phyloP scores from a whole-genome alignment of 2,329 filamentous ascomycete genomes.

The Epichloe elymi region DNA sequence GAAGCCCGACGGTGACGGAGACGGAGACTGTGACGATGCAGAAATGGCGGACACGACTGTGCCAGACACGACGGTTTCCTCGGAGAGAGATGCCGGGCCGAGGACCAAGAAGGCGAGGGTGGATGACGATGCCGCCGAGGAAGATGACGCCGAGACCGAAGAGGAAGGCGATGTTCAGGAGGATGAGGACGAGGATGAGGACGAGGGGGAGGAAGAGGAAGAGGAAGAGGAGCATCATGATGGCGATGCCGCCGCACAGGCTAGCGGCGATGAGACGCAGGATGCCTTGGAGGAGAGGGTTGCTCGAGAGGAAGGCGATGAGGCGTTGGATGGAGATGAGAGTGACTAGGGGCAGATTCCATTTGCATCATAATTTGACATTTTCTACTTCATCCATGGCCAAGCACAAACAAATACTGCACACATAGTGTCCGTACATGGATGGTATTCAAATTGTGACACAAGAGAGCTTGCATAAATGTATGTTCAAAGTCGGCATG shows the following conservation, averaged over 20 bases:
- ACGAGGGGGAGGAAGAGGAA: slow-evolving; percentile 26
- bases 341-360: slow-evolving; percentile 30
- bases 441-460: too few species aligned
- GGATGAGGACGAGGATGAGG: slow-evolving; percentile 26
- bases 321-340: slow-evolving; percentile 49
- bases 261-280: slow-evolving; percentile 33
- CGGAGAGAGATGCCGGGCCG: slow-evolving; percentile 19
- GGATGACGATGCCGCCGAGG: not conserved
- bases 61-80: slow-evolving; percentile 20
- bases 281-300: slow-evolving; percentile 38
- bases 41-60: slow-evolving; percentile 26
- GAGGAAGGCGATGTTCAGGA: slow-evolving; percentile 30
- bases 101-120: slow-evolving; percentile 33
- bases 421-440: too few species aligned
- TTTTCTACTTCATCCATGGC: too few species aligned
- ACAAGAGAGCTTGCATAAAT: too few species aligned
- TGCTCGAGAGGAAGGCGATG: slow-evolving; percentile 39
- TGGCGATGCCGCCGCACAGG: slow-evolving; percentile 26
- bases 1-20: slow-evolving; percentile 28
- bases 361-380: too few species aligned
- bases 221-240: slow-evolving; percentile 25
- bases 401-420: too few species aligned
- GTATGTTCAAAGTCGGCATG: not conserved
- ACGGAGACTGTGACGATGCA: slow-evolving; percentile 19
- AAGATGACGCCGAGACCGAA: slow-evolving; percentile 14